Evolutionary conservation across 108 stramenopile genomes (phyloP).

Genomic region (Asterionellopsis glacialis): DNA sequence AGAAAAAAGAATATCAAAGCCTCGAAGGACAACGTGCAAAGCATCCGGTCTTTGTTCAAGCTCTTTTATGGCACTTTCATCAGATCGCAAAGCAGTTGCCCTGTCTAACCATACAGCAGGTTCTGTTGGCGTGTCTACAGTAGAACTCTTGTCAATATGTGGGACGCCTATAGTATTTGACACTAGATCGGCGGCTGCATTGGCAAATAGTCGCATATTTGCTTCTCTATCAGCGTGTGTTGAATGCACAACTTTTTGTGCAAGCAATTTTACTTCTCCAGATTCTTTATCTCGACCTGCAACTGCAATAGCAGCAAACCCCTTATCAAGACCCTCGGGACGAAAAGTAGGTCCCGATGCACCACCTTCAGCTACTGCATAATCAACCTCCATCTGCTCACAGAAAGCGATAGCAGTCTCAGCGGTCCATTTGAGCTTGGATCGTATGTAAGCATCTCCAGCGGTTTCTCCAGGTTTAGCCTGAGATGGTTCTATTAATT

Average conservation of each 20-base stretch:
- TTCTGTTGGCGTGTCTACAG: neutral
- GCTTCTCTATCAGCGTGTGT: constrained; percentile 48
- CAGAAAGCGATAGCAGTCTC: constrained; percentile 59
- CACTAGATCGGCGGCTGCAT: constrained; percentile 61
- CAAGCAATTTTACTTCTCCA: constrained; percentile 33
- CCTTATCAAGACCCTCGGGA: constrained; percentile 52
- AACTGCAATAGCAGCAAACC: constrained; percentile 67
- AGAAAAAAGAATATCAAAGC: constrained; percentile 26
- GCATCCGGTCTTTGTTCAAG: constrained; percentile 42
- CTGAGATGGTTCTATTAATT: constrained; percentile 15
- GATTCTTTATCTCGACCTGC: constrained; percentile 32
- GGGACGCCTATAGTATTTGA: constrained; percentile 1
- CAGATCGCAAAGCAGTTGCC: constrained; percentile 44
- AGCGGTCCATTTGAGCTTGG: constrained; percentile 65
- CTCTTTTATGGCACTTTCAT: constrained; percentile 29
- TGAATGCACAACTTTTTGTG: constrained; percentile 51
- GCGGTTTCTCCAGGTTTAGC: constrained; percentile 19
- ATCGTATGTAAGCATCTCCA: constrained; percentile 50
- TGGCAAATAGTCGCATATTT: constrained; percentile 82
- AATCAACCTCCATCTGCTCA: constrained; percentile 39
- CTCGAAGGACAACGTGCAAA: constrained; percentile 44
- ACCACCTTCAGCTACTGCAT: constrained; percentile 74
- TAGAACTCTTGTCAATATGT: constrained; percentile 1
- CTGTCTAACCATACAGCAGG: constrained; percentile 36
- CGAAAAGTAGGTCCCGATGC: constrained; percentile 81